Evolutionary conservation across 2,329 filamentous ascomycete genomes (phyloP), one percentile per base, ranked within the genome.

Genomic region (Colletotrichum tanaceti): DNA sequence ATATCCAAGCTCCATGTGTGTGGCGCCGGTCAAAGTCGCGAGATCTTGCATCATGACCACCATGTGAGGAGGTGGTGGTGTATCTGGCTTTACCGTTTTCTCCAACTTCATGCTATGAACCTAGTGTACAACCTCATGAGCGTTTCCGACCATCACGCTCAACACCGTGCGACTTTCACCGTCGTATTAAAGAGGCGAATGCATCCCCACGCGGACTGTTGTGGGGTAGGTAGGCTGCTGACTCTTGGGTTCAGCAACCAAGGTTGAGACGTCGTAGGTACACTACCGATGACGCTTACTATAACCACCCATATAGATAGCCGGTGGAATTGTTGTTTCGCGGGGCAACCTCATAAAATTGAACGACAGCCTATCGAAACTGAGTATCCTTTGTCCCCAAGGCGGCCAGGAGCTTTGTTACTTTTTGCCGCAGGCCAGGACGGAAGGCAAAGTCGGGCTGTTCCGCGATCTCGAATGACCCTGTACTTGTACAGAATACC

Each of bases 371-470:
- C 24, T 18, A 16, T 52, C 22, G 39, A 20, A 54, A 39, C 28
- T 18, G 43, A 28, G n/a, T 39, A 22, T 55, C 38, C 39, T 57
- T 52, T 35, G 47, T 10, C 47, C 47, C 24, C 18, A 22, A 14
- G 18, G 4, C 16, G 39, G 10, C 49, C 32, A 35, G 32, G 18
- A 43, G n/a, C 32, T 16, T 35, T 18, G 22, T 5, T 22, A 24
- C 49, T 32, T 10, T 11, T 20, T n/a, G 24, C 20, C 50, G 13
- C 44, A 53, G 47, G n/a, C 28, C 47, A 35, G 41, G 32, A 47
- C 22, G 41, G 61, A 20, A 55, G 54, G 54, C 59, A 57, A 41
- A 49, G 54, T 60, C 49, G 61, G 65, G 62, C 35, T 60, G 65
- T 53, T 59, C 60, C 62, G 61, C 54, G 32, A 47, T 54, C 43